A percentile compares a stretch with the other conserved stretches of the same genome.
Conservation (phyloP, 768 basidiomycete genomes). For the button mushroom (Agaricus bisporus) region DNA sequence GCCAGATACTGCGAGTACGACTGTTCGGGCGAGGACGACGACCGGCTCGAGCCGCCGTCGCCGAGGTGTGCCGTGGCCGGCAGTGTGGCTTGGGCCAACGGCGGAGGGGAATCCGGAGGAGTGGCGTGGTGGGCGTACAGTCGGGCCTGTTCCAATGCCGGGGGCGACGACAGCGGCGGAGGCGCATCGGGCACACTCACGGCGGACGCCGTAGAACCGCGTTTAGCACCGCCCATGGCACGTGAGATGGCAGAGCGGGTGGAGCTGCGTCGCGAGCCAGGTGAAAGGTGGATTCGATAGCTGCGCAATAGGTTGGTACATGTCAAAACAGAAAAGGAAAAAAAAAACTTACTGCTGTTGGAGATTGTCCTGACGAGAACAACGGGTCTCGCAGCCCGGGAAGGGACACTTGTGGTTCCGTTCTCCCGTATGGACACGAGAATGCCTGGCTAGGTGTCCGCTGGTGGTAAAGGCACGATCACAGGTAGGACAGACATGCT, state of each 20-base stretch:
- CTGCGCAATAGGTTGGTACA: constrained; percentile 27
- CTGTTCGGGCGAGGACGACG: constrained; percentile 39
- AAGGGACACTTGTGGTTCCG: constrained; percentile 91
- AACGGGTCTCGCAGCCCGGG: constrained; percentile 90
- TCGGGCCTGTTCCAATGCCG: constrained; percentile 39
- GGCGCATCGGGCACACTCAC: constrained; percentile 11
- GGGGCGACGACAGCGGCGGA: constrained; percentile 33
- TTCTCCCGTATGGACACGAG: constrained; percentile 89
- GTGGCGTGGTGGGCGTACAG: constrained; percentile 29
- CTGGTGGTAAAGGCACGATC: constrained; percentile 80
- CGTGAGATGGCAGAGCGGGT: constrained; percentile 54
- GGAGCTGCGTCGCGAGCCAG: constrained; percentile 67
- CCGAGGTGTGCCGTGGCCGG: constrained; percentile 31
- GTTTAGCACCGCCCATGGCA: constrained; percentile 25
- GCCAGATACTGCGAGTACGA: constrained; percentile 27
- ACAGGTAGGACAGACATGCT: constrained; percentile 67
- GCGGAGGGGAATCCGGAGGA: constrained; percentile 51
- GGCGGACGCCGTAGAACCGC: constrained; percentile 2
- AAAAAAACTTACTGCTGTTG: constrained; percentile 46
- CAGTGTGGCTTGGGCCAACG: constrained; percentile 45
- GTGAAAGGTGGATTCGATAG: constrained; percentile 78
- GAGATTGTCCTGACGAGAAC: constrained; percentile 86
- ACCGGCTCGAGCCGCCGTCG: constrained; percentile 33
- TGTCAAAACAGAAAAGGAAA: constrained; percentile 11
- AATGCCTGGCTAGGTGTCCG: constrained; percentile 83